These are phyloP conservation scores for Aspergillus chevalieri DNA, from an alignment of 2,329 filamentous ascomycete species.

Conservation along the genomic window DNA sequence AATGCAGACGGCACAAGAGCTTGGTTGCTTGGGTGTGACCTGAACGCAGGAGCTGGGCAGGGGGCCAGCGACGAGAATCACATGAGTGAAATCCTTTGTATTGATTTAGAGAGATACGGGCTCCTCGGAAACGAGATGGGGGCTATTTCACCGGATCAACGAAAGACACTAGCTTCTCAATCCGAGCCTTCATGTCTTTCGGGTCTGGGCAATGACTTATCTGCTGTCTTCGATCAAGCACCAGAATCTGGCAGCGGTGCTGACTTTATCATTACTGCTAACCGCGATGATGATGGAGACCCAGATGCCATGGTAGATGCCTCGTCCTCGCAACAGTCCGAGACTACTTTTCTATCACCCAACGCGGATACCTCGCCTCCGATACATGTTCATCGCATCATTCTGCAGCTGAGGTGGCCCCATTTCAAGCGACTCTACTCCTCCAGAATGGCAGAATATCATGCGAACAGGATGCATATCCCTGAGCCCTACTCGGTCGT, in stretches of 20 bases:
- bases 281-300: conserved; percentile 57
- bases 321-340: conserved; percentile 20
- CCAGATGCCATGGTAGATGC: conserved; percentile 51
- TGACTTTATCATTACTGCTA: conserved; percentile 86
- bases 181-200: conserved; percentile 47
- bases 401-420: conserved; percentile 90
- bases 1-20: conserved; percentile 93
- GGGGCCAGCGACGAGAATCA: conserved; percentile 78
- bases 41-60: conserved; percentile 62
- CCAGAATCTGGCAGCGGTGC: conserved; percentile 79
- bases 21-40: conserved; percentile 89
- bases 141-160: conserved; percentile 47
- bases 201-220: conserved; percentile 77
- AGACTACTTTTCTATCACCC: conserved; percentile 29
- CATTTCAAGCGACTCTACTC: conserved; percentile 90
- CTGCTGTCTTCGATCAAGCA: conserved; percentile 76
- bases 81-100: conserved; percentile 86
- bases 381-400: conserved; percentile 92
- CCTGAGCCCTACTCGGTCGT: conserved; percentile 93
- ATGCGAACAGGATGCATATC: conserved; percentile 95
- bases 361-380: conserved; percentile 60
- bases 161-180: conserved; percentile 48
- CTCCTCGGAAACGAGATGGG: conserved; percentile 73
- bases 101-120: conserved; percentile 87
- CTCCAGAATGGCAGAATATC: conserved; percentile 94